These are phyloP conservation scores for Pythium sukuiense DNA, from an alignment of 352 stramenopile genomes.

Conservation along the genomic window DNA sequence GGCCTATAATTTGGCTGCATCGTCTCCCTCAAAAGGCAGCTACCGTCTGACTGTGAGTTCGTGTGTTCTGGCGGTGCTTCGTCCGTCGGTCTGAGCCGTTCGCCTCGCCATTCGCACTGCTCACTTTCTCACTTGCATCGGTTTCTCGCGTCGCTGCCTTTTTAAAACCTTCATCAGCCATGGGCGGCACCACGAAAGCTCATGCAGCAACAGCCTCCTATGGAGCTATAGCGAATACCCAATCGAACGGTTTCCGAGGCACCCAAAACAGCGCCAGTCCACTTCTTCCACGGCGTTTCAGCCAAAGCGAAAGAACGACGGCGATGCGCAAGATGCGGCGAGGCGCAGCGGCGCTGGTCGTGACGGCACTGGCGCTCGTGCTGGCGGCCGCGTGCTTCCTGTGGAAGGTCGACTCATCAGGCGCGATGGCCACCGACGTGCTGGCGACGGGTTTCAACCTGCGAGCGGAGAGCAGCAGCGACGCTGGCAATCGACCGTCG, in stretches of 20 bases:
- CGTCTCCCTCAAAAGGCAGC: not conserved
- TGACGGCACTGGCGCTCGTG: constrained; percentile 12
- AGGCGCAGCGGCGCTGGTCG: constrained; percentile 5
- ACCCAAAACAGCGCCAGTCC: constrained; percentile 25
- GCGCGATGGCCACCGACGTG: not conserved
- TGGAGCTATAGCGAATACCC: constrained; percentile 11
- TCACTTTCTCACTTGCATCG: not conserved
- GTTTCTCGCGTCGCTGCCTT: not conserved
- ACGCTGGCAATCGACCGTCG: constrained; percentile 27
- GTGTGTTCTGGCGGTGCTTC: not conserved
- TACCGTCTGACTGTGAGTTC: not conserved
- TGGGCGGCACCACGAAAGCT: not conserved
- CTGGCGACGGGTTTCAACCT: constrained; percentile 9
- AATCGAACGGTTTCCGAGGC: constrained; percentile 2
- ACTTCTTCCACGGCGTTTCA: constrained; percentile 14
- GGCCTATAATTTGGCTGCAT: not conserved
- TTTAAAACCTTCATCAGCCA: not conserved
- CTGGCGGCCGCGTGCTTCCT: constrained; percentile 15
- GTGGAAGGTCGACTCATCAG: constrained; percentile 9
- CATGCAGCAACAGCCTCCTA: not conserved
- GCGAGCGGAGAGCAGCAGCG: constrained; percentile 11
- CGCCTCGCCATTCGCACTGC: not conserved
- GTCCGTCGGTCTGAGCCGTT: not conserved
- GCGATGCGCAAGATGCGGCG: constrained; percentile 10
- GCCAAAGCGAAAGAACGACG: constrained; percentile 12